Evolutionary conservation across 768 basidiomycete genomes (phyloP), one percentile per base, ranked within the genome.

Genomic region (Tulasnella sp.): DNA sequence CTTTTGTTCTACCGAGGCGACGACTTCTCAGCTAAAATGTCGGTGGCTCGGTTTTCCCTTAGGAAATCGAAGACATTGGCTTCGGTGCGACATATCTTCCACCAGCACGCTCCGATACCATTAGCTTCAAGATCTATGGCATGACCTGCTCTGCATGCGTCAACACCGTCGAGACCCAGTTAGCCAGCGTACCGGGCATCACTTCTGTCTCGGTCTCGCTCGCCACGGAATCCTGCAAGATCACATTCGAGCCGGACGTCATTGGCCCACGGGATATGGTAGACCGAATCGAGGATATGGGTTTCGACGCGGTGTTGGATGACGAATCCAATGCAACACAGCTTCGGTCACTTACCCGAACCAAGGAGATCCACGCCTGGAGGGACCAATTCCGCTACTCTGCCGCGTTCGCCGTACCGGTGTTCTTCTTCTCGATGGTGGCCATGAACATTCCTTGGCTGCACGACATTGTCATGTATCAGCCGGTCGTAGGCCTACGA

Each of bases 301-400:
- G 94, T 36, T 96, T 93, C 81, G 92, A 97, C 81, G 94, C 93
- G 7, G 91, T 96, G 81, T 86, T 97, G 19, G 88, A 90, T 1
- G 91, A 94, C 79, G 87, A 93, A 74, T 86, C 90, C 77, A 91
- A 96, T 79, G 89, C 89, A 0, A 93, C 94, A 7, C 95, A 97
- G 82, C 85, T 94, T 12, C 89, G 89, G 73, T 95, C 94, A 0
- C 90, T 97, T 74, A 91, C 91, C 3, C 90, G 93, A 12, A 91
- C 91, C 38, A 95, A 94, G 83, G 97, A 99, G 83, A 91, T 98
- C 54, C 87, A 92, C 79, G 92, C 96, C 81, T 99, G 97, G 97
- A 86, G 89, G 64, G 83, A 83, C 25, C 90, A 94, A 31, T 91
- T 99, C 84, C 81, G 89, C 42, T 90, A 90, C 86, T 89, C 91